phyloP scores from a whole-genome alignment of 805 yeast genomes.

The Saccharomycopsis microspora region DNA sequence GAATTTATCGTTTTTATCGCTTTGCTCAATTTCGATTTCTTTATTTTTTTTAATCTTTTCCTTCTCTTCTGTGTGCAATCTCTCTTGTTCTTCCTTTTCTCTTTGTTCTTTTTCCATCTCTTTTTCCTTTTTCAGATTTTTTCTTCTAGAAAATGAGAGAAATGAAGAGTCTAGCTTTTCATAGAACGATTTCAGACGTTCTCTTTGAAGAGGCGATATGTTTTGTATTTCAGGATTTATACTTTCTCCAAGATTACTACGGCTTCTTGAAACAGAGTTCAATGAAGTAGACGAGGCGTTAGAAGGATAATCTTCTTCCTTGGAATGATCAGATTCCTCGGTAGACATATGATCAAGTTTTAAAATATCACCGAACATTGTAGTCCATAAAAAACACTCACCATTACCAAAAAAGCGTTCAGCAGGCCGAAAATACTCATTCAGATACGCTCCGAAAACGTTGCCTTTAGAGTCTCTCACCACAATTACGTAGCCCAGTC shows the following conservation, averaged over 20 bases:
- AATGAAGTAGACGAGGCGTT: too few species aligned
- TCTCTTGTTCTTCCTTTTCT: not conserved
- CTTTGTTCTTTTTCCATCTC: not conserved
- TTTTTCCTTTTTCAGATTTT: not conserved
- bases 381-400: slow-evolving; percentile 82
- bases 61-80: not conserved
- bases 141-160: not conserved
- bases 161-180: too few species aligned
- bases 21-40: too few species aligned
- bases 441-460: slow-evolving; percentile 69
- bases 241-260: too few species aligned
- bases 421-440: slow-evolving; percentile 60
- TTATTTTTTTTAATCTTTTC: not conserved
- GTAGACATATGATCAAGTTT: too few species aligned
- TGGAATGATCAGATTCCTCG: too few species aligned
- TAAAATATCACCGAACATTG: too few species aligned
- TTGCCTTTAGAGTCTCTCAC: slow-evolving; percentile 54
- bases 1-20: slow-evolving; percentile 4
- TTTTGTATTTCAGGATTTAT: too few species aligned
- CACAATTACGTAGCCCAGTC: slow-evolving; percentile 64
- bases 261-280: too few species aligned
- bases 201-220: too few species aligned
- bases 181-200: too few species aligned
- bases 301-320: too few species aligned
- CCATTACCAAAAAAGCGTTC: slow-evolving; percentile 80